Percentiles rank a stretch among this genome's conserved stretches.
These are phyloP conservation scores for Neurospora sp. DNA, from an alignment of 495 filamentous ascomycete species.

Conservation along the genomic window DNA sequence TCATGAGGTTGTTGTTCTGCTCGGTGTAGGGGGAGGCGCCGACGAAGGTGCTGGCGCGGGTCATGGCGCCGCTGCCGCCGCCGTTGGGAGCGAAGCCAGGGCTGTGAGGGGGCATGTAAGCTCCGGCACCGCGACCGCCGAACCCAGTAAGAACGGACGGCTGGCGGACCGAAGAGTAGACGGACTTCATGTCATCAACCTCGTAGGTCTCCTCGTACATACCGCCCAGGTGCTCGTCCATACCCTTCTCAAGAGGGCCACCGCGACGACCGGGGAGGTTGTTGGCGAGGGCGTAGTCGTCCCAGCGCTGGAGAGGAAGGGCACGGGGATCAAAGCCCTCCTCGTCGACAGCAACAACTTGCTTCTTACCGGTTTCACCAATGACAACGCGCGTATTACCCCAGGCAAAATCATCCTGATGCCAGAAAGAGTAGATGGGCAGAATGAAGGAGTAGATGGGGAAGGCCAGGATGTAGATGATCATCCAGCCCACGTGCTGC, in stretches of 20 bases:
- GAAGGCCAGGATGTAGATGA: constrained; percentile 91
- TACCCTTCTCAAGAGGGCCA: constrained; percentile 53
- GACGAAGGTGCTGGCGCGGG: constrained; percentile 26
- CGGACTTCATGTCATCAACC: constrained; percentile 95
- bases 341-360: constrained; percentile 77
- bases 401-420: constrained; percentile 97
- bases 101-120: constrained; percentile 73
- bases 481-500: constrained; percentile 98
- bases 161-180: constrained; percentile 91
- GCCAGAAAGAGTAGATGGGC: constrained; percentile 97
- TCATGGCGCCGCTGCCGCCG: constrained; percentile 23
- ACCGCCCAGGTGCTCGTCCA: constrained; percentile 29
- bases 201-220: constrained; percentile 69
- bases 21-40: constrained; percentile 30
- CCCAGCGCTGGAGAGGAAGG: constrained; percentile 92
- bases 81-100: constrained; percentile 51
- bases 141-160: constrained; percentile 88
- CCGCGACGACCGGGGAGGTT: constrained; percentile 87
- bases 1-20: constrained; percentile 19
- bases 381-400: constrained; percentile 97
- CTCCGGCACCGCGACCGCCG: constrained; percentile 45
- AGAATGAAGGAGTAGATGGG: constrained; percentile 89
- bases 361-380: constrained; percentile 82
- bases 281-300: constrained; percentile 90
- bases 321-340: constrained; percentile 82